Evolutionary conservation across 495 filamentous ascomycete species (phyloP).

Genomic region (Tetracladium setigerum): DNA sequence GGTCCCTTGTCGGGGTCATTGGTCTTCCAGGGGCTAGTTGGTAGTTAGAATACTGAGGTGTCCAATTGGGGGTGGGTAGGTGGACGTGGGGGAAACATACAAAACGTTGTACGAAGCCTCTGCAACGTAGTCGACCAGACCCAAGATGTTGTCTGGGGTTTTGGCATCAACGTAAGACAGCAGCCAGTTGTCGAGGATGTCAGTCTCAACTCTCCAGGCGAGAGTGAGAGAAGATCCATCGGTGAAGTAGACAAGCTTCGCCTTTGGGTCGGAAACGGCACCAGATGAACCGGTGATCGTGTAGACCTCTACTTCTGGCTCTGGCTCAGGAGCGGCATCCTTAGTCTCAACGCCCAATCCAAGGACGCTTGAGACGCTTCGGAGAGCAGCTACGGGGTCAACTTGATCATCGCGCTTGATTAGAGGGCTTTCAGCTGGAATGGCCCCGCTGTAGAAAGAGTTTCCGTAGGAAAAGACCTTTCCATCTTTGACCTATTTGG

Average conservation of each 20-base stretch:
- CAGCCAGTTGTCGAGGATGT: conserved; percentile 41
- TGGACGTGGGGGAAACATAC: conserved; percentile 4
- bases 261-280: conserved; percentile 33
- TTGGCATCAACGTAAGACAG: conserved; percentile 40
- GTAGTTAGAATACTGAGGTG: not conserved
- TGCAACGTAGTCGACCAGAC: conserved; percentile 37
- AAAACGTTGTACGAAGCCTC: conserved; percentile 40
- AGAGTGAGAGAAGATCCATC: conserved; percentile 31
- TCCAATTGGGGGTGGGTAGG: not conserved
- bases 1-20: conserved; percentile 39
- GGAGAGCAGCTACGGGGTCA: conserved; percentile 28
- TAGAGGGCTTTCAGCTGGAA: conserved; percentile 25
- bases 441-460: conserved; percentile 30
- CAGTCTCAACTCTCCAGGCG: conserved; percentile 43
- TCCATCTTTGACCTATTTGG: conserved; percentile 31
- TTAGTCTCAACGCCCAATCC: conserved; percentile 27
- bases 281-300: conserved; percentile 31
- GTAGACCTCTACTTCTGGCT: conserved; percentile 24
- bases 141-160: conserved; percentile 30
- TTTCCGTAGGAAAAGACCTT: conserved; percentile 37
- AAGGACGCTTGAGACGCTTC: conserved; percentile 25
- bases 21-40: conserved; percentile 30
- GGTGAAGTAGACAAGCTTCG: conserved; percentile 36
- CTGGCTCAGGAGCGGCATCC: conserved; percentile 26
- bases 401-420: conserved; percentile 25